phyloP scores from a whole-genome alignment of 2,329 filamentous ascomycete species.

The Trematosphaeria pertusa region DNA sequence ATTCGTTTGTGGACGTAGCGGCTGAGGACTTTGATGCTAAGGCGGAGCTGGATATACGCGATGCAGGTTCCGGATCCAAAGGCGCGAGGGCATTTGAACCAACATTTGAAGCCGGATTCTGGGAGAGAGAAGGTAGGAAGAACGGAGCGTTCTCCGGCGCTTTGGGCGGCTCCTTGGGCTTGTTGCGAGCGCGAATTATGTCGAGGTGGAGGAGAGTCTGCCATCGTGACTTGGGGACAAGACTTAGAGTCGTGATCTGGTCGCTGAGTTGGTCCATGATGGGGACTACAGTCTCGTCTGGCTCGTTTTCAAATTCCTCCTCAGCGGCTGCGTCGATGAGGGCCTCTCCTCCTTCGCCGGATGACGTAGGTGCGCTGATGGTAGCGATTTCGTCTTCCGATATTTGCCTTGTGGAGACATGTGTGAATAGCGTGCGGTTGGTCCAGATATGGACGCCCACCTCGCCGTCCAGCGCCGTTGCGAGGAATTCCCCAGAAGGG shows the following conservation, averaged over 20 bases:
- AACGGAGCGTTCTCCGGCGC: conserved; percentile 93
- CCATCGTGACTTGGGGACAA: conserved; percentile 91
- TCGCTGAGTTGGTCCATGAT: conserved; percentile 77
- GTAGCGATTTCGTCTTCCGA: conserved; percentile 75
- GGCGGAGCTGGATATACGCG: conserved; percentile 43
- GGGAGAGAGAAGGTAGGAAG: conserved; percentile 77
- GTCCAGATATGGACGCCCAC: conserved; percentile 96
- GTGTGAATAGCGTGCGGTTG: conserved; percentile 88
- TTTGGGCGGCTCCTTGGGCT: conserved; percentile 90
- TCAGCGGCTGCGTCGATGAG: conserved; percentile 79
- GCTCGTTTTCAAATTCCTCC: conserved; percentile 57
- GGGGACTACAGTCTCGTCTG: conserved; percentile 54
- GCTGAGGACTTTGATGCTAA: conserved; percentile 38
- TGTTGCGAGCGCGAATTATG: conserved; percentile 88
- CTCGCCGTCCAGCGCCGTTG: conserved; percentile 80
- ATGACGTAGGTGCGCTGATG: conserved; percentile 74
- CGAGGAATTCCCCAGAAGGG: conserved; percentile 89
- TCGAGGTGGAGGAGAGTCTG: conserved; percentile 94
- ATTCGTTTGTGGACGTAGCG: conserved; percentile 44
- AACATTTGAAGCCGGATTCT: conserved; percentile 24
- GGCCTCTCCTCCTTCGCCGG: conserved; percentile 80
- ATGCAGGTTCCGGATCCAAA: conserved; percentile 31
- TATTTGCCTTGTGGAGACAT: conserved; percentile 85
- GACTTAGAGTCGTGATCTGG: conserved; percentile 84
- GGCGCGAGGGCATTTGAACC: conserved; percentile 21